Conservation (phyloP, 139 green algal genomes). For the Tetraselmis chui region DNA sequence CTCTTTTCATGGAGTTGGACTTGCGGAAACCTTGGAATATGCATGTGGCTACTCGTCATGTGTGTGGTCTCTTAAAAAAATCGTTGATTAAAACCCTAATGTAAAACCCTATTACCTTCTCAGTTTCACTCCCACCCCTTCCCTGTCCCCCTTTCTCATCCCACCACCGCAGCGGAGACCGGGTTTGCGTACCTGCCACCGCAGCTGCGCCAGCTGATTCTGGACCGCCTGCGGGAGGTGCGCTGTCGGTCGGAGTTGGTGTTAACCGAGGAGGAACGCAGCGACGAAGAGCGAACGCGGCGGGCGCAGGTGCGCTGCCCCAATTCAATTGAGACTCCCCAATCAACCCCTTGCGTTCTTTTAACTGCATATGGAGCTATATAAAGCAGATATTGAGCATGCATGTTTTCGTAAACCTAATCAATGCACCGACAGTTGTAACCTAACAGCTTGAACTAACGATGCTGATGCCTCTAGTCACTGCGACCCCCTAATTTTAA, state of each 20-base stretch:
- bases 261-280: not conserved
- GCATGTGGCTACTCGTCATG: not conserved
- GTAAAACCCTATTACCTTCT: not conserved
- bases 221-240: not conserved
- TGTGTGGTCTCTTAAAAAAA: not conserved
- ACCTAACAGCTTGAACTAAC: too few relatives aligned
- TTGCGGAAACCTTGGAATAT: not conserved
- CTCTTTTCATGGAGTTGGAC: not conserved
- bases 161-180: not conserved
- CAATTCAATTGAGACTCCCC: too few relatives aligned
- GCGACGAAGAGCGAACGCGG: too few relatives aligned
- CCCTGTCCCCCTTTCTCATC: not conserved
- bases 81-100: not conserved
- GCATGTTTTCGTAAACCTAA: too few relatives aligned
- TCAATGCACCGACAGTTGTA: too few relatives aligned
- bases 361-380: not conserved
- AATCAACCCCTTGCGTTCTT: too few relatives aligned
- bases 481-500: too few relatives aligned
- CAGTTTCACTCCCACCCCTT: not conserved
- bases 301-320: too few relatives aligned
- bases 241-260: not conserved
- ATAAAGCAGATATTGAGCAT: too few relatives aligned
- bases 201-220: not conserved
- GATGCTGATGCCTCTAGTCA: too few relatives aligned
- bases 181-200: not conserved